phyloP scores from a whole-genome alignment of 345 rosid species.

The Orychophragmus violaceus region DNA sequence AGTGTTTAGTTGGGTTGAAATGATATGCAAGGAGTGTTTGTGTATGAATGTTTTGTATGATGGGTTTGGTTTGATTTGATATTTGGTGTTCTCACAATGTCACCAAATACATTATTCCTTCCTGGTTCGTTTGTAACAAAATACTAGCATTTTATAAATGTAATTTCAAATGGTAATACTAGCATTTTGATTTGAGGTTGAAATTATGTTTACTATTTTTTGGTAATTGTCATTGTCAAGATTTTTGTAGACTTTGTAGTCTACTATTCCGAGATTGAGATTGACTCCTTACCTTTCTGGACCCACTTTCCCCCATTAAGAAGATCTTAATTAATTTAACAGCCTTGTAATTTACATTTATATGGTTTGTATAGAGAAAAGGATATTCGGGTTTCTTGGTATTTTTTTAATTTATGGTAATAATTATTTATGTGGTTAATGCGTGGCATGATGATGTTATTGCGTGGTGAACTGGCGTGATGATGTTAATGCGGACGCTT shows the following conservation, averaged over 20 bases:
- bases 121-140: not conserved
- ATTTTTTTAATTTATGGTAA: not conserved
- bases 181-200: not conserved
- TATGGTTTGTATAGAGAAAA: not conserved
- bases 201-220: not conserved
- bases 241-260: not conserved
- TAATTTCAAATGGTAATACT: not conserved
- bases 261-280: not conserved
- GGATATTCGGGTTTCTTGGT: not conserved
- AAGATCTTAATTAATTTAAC: constrained; percentile 2
- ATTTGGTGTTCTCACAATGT: not conserved
- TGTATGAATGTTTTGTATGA: not conserved
- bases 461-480: constrained; percentile 8
- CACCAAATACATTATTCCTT: not conserved
- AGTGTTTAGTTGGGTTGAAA: too few relatives aligned
- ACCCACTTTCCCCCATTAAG: constrained; percentile 1
- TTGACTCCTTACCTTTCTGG: constrained; percentile 22
- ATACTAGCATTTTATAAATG: not conserved
- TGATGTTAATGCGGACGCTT: not conserved
- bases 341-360: not conserved
- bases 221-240: constrained; percentile 1
- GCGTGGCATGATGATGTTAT: constrained; percentile 3
- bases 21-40: too few relatives aligned
- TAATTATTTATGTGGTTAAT: constrained; percentile 2
- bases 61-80: not conserved